Percentiles rank a stretch among this genome's conserved stretches.
Evolutionary conservation across 2,329 filamentous ascomycete genomes (phyloP).

Genomic region (Celoporthe dispersa): DNA sequence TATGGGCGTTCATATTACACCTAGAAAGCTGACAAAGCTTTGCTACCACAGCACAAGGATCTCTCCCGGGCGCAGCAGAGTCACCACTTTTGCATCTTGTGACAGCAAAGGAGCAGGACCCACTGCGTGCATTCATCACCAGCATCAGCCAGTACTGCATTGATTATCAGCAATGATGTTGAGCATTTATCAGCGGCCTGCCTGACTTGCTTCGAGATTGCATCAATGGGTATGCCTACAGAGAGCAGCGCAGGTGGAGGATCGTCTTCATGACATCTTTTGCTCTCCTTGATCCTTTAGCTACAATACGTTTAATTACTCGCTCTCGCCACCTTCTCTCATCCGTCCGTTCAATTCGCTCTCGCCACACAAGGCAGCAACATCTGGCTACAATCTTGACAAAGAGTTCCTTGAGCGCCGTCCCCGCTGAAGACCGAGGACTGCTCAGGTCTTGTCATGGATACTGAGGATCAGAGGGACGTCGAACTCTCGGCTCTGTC

Average conservation of each 20-base stretch:
- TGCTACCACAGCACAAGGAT: background rate
- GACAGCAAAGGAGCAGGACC: background rate
- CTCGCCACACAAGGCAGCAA: background rate
- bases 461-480: slow-evolving; percentile 55
- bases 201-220: background rate
- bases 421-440: background rate
- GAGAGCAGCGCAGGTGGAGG: background rate
- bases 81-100: background rate
- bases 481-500: slow-evolving; percentile 64
- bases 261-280: slow-evolving; percentile 1
- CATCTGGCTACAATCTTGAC: background rate
- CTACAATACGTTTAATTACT: background rate
- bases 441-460: slow-evolving; percentile 18
- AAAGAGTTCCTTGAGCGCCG: background rate
- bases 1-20: too few relatives aligned
- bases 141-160: background rate
- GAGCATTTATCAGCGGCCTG: background rate
- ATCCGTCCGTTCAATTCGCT: background rate
- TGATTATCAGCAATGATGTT: background rate
- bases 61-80: background rate
- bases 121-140: background rate
- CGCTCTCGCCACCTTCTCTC: background rate
- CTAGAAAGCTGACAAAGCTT: slow-evolving; percentile 11
- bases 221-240: background rate
- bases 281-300: background rate